Base-by-base conservation (phyloP, 495 filamentous ascomycete genomes). In the Aspergillus asperescens region DNA sequence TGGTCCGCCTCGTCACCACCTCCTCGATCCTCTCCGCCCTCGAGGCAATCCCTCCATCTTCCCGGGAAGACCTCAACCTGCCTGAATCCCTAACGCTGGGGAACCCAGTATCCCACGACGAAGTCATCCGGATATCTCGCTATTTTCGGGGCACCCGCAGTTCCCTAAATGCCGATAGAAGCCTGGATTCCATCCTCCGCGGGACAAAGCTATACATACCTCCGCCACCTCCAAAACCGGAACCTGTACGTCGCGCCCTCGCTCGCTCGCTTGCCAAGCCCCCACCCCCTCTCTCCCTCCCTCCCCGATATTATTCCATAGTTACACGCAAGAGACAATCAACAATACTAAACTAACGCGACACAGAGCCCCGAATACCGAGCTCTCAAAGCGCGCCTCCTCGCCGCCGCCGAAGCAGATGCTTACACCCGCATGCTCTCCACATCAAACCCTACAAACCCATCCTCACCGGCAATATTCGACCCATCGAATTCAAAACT, bases 1-100 rank as follows among this genome's bases (percentile, higher is more conserved):
- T 96, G 90, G 89, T 94, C 20, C 76, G 83, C 38, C 82, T 96
- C 37, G 81, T 81, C 31, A 84, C 87, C 64, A 96, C 89, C 0
- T 57, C 78, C 53, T 77, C 77, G 62, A 83, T 90, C 22, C 75
- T 85, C 63, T 74, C 81, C 60, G 88, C 81, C 7, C 58, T 92
- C 10, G 62, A 78, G 23, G 65, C 67, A 43, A 55, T 79, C 5
- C 63, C 74, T 7, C 28, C 52, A n/a, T 60, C 62, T 18, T 31
- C 48, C 5, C 66, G 66, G 7, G 32, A 63, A 15, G 60, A 67
- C 23, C 64, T 76, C 31, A 49, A 73, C 10, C 58, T 72, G 6
- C 66, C 69, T 24, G 31, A 64, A 27, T 58, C 73, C 25, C 61
- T 80, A 9, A 61, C 70, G 25, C 56, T 80, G 23, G 83, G 86